Evolutionary conservation across 2,329 filamentous ascomycete species (phyloP), one percentile per base, ranked within the genome.

Genomic region (Trichoderma harzianum): DNA sequence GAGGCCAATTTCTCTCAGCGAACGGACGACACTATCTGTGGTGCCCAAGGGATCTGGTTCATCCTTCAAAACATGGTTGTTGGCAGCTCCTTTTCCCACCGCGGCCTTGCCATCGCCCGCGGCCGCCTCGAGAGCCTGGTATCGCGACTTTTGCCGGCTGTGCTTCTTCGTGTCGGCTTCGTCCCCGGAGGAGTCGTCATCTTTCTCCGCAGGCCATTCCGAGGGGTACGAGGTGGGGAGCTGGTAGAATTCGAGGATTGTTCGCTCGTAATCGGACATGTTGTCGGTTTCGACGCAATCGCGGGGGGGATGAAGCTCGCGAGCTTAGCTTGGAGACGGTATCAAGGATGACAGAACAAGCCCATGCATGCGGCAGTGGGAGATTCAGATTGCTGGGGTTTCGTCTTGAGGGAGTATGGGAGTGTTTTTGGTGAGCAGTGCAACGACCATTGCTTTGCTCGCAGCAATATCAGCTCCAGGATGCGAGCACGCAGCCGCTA

Each of bases 31-130:
- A 78, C 94, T 98, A 71, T 95, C 92, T 1, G 92, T 91, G 67
- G 90, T 90, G n/a, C 96, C 96, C 68, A 99, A 82, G 5, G 96
- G 94, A 82, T 99, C 96, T 2, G 93, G 89, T 81, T 99, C 97
- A 79, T 99, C 96, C 79, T 92, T 92, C 78, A 96, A 93, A 34
- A 97, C 93, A 73, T 95, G 83, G 76, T 91, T 96, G 78, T 90
- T 88, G 73, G 82, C 84, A 64, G 87, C 88, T 78, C 88, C 90
- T 79, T 94, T 89, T 6, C 91, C 88, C 21, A 93, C 82, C 16
- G 93, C 83, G 64, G 86, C 83, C 79, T 89, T 93, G 77, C 88
- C 88, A 76, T 90, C 89, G 80, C 91, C 92, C 62, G 92, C 88
- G 68, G 90, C 90, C 72, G 91, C 88, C 80, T 96, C 93, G 66